Evolutionary conservation across 176 grass and related monocot species (phyloP), one percentile per base, ranked within the genome.

Genomic region (Triticum monococcum): DNA sequence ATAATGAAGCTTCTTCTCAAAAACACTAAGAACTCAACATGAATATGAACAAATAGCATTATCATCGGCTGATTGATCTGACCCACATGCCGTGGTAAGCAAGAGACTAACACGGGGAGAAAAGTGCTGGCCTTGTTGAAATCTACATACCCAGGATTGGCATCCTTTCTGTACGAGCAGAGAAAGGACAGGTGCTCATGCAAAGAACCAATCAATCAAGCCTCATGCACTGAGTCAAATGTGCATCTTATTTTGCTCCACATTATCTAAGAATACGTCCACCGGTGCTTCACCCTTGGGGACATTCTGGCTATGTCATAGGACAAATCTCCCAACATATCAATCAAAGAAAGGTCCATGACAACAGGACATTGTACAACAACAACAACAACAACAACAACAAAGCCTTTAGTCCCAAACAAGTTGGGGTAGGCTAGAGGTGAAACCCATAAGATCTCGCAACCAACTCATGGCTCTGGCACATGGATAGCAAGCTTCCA

Each of bases 301-400:
- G 12, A 10, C 25, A 69, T 30, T 69, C 37, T 72, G 16, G 8
- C 26, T 56, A 31, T 30, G 45, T 41, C 20, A 46, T 37, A 36
- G 33, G 5, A 59, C 62, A 59, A 37, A 68, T 81, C 78, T 75
- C 59, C 22, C 20, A 77, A 68, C 68, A 79, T 22, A 77, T 64
- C 60, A 52, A 63, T 85, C 11, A n/a, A 22, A 91, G 68, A 52
- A 75, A 60, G 62, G n/a, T 25, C 62, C 30, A 26, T 64, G 62
- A 23, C 2, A 81, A 81, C 70, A 80, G 30, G 12, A 52, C 37
- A 80, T 75, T 54, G 68, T 50, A n/a, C n/a, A n/a, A n/a, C n/a
- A n/a, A n/a, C n/a, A n/a, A n/a, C n/a, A n/a, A n/a, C n/a, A n/a
- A n/a, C n/a, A n/a, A n/a, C n/a, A n/a, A n/a, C n/a, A n/a, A n/a